A percentile compares a stretch with the other conserved stretches of the same genome.
Evolutionary conservation across 1,284 basidiomycete species (phyloP).

Genomic region (Ceratobasidium papillatum): DNA sequence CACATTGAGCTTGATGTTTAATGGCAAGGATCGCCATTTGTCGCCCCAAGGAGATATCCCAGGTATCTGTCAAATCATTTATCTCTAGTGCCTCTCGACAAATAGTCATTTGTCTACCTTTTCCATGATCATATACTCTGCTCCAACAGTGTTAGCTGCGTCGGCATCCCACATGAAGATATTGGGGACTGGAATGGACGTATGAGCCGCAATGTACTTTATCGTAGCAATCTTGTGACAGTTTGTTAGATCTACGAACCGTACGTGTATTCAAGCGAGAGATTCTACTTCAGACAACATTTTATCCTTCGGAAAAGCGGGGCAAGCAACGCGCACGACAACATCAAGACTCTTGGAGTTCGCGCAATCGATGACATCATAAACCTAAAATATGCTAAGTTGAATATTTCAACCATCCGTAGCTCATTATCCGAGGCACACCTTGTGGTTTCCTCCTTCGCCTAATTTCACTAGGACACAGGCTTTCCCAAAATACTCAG

Average conservation of each 20-base stretch:
- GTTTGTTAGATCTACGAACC: too few relatives aligned
- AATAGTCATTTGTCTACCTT: constrained; percentile 41
- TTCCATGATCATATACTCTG: constrained; percentile 48
- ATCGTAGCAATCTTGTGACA: background rate
- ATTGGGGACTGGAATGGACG: constrained; percentile 43
- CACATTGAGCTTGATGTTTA: constrained; percentile 38
- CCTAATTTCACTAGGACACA: background rate
- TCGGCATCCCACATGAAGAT: constrained; percentile 45
- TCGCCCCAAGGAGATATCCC: constrained; percentile 41
- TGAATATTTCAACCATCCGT: background rate
- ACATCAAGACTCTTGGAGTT: constrained; percentile 41
- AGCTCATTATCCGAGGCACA: background rate
- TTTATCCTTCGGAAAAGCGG: constrained; percentile 48
- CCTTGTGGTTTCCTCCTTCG: background rate
- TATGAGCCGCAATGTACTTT: background rate
- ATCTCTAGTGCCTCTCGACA: too few relatives aligned
- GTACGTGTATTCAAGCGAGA: too few relatives aligned
- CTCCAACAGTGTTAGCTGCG: constrained; percentile 44
- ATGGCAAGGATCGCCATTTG: constrained; percentile 43
- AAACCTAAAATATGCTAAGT: background rate
- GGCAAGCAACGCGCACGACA: constrained; percentile 46
- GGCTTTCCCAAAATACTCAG: background rate
- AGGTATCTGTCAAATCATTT: constrained; percentile 37
- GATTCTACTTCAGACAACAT: constrained; percentile 46
- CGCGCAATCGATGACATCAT: background rate